These are phyloP conservation scores for Gossypium longicalyx DNA, from an alignment of 345 rosid genomes.

Conservation along the genomic window DNA sequence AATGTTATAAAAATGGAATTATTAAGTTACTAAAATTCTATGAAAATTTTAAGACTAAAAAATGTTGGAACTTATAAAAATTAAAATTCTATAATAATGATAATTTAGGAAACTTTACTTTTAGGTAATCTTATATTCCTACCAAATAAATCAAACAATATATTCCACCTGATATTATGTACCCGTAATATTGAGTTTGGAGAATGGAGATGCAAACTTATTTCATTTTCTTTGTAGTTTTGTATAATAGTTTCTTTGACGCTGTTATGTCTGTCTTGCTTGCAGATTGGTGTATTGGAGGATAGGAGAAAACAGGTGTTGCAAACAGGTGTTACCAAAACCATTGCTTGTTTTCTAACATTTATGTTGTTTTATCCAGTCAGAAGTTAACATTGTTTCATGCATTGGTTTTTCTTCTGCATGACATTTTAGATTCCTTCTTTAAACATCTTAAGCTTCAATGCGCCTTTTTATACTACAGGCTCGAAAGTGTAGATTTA, in stretches of 20 bases:
- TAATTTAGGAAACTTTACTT: too few species aligned
- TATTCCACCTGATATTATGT: too few species aligned
- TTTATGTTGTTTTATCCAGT: neutral
- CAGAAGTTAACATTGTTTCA: neutral
- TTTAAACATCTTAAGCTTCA: conserved; percentile 5
- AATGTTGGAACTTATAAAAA: too few species aligned
- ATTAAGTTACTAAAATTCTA: too few species aligned
- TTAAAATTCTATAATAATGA: too few species aligned
- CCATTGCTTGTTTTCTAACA: neutral
- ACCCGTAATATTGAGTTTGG: neutral
- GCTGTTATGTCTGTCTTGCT: conserved; percentile 16
- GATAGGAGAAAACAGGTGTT: conserved; percentile 55
- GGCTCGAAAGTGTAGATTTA: conserved; percentile 6
- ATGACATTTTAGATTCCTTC: conserved; percentile 7
- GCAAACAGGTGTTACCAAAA: conserved; percentile 9
- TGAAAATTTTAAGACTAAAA: too few species aligned
- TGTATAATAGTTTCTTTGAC: conserved; percentile 9
- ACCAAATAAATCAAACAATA: too few species aligned
- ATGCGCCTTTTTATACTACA: neutral
- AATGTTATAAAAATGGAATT: too few species aligned
- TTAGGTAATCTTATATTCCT: too few species aligned
- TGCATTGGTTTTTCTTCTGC: conserved; percentile 4
- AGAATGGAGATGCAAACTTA: neutral
- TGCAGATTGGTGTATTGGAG: conserved; percentile 70
- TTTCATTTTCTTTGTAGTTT: conserved; percentile 14